These are phyloP conservation scores for Grosmannia clavigera DNA, from an alignment of 2,329 filamentous ascomycete species.

Conservation along the genomic window DNA sequence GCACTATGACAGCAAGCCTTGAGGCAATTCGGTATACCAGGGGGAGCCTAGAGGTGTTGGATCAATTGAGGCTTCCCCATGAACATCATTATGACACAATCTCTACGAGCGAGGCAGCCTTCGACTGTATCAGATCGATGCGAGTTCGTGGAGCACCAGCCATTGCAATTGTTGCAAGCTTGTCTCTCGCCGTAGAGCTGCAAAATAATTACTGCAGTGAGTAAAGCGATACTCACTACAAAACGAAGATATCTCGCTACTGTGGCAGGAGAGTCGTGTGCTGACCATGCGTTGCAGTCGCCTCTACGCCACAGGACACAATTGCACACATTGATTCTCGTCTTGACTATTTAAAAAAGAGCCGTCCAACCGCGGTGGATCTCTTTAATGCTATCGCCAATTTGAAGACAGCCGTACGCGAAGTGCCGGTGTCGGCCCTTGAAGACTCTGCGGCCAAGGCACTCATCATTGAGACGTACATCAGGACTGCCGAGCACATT, in stretches of 20 bases:
- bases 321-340: constrained; percentile 62
- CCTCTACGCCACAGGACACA: constrained; percentile 38
- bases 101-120: constrained; percentile 59
- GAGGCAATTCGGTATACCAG: constrained; percentile 67
- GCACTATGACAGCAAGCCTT: constrained; percentile 32
- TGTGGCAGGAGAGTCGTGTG: not conserved
- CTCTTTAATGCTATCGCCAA: constrained; percentile 79
- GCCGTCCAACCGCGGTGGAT: constrained; percentile 89
- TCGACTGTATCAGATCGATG: constrained; percentile 75
- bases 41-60: constrained; percentile 63
- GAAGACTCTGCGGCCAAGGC: constrained; percentile 30
- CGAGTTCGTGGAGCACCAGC: constrained; percentile 74
- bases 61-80: constrained; percentile 74
- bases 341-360: constrained; percentile 76
- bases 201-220: constrained; percentile 37
- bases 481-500: constrained; percentile 73
- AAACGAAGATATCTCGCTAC: too few relatives aligned
- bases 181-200: constrained; percentile 79
- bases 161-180: constrained; percentile 92
- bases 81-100: constrained; percentile 67
- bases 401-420: constrained; percentile 52
- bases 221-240: constrained; percentile 9
- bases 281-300: constrained; percentile 16
- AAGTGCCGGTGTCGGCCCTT: constrained; percentile 27
- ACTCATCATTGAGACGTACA: constrained; percentile 56